Evolutionary conservation across 768 basidiomycete genomes (phyloP).

Genomic region (Boletus reticuloceps): DNA sequence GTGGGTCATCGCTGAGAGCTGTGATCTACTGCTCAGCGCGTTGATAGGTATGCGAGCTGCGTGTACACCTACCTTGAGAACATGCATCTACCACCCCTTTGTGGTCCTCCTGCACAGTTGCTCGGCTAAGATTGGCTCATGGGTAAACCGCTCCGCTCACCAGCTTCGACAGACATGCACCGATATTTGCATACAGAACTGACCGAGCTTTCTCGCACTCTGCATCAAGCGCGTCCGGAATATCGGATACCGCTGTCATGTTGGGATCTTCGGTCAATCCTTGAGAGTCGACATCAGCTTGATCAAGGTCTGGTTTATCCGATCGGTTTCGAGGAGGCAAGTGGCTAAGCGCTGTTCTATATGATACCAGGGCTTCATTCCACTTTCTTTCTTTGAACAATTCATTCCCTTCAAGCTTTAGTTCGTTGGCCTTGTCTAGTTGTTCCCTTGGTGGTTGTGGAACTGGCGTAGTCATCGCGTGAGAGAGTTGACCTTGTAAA

Average conservation of each 20-base stretch:
- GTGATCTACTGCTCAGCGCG: constrained; percentile 5
- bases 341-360: constrained; percentile 63
- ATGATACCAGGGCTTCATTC: constrained; percentile 68
- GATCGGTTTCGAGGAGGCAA: constrained; percentile 50
- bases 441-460: constrained; percentile 33
- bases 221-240: constrained; percentile 36
- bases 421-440: constrained; percentile 51
- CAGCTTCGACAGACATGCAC: constrained; percentile 77
- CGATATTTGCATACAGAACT: constrained; percentile 83
- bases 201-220: constrained; percentile 62
- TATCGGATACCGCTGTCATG: constrained; percentile 4
- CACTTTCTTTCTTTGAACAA: constrained; percentile 64
- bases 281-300: constrained; percentile 19
- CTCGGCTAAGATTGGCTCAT: background rate
- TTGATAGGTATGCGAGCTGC: background rate
- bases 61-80: constrained; percentile 54
- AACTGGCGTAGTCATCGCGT: background rate
- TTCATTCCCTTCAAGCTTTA: constrained; percentile 76
- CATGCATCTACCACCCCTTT: constrained; percentile 80
- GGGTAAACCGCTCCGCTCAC: constrained; percentile 40
- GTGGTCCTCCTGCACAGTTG: constrained; percentile 58
- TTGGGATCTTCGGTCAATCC: constrained; percentile 10
- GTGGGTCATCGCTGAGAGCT: constrained; percentile 87
- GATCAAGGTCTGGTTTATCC: constrained; percentile 15
- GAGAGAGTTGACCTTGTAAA: background rate